phyloP scores from a whole-genome alignment of 495 filamentous ascomycete species.

The Aspergillus sparsus region DNA sequence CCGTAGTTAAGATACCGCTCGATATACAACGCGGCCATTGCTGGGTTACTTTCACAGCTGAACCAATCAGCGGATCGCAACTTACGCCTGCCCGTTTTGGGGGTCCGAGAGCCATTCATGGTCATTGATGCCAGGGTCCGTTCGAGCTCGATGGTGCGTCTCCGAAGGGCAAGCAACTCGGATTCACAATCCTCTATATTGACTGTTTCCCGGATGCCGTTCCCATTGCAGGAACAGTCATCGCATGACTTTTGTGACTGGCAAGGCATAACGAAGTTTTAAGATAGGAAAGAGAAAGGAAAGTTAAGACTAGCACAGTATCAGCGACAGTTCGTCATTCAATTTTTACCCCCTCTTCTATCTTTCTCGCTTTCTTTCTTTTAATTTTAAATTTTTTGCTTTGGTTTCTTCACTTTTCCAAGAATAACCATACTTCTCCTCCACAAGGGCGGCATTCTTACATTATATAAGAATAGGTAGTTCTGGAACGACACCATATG shows the following conservation, averaged over 20 bases:
- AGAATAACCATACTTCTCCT: neutral
- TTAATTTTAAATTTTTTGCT: neutral
- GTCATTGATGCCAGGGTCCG: constrained; percentile 31
- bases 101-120: constrained; percentile 14
- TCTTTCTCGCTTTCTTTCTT: neutral
- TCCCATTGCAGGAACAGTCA: constrained; percentile 40
- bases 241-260: constrained; percentile 37
- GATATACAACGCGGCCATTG: constrained; percentile 55
- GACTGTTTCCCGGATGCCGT: constrained; percentile 17
- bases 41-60: constrained; percentile 45
- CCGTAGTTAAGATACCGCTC: constrained; percentile 60
- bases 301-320: neutral
- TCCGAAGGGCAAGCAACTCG: constrained; percentile 40
- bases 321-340: neutral
- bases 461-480: neutral
- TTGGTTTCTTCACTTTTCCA: neutral
- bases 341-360: neutral
- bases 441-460: neutral
- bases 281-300: neutral
- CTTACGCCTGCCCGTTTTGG: constrained; percentile 27
- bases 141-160: constrained; percentile 40
- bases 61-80: constrained; percentile 53
- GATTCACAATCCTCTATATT: constrained; percentile 45
- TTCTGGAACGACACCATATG: neutral
- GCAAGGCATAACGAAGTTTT: constrained; percentile 34